These are phyloP conservation scores for Aspergillus bertholletiae DNA, from an alignment of 495 filamentous ascomycete genomes.

Conservation along the genomic window DNA sequence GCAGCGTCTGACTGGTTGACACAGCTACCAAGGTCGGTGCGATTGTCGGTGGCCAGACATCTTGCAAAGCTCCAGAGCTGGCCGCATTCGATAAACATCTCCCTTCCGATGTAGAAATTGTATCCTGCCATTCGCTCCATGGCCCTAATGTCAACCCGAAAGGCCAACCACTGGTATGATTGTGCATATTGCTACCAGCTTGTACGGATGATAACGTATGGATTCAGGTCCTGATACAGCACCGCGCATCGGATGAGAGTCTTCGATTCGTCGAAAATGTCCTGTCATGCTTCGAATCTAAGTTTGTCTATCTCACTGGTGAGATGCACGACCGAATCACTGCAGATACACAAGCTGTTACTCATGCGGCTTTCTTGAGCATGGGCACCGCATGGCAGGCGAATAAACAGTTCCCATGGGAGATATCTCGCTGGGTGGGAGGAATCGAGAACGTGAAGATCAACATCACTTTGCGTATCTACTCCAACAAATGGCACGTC, in stretches of 20 bases:
- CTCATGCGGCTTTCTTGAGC: conserved; percentile 91
- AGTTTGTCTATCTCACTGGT: conserved; percentile 80
- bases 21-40: conserved; percentile 88
- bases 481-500: conserved; percentile 98
- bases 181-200: neutral
- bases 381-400: conserved; percentile 98
- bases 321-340: conserved; percentile 93
- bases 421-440: conserved; percentile 84
- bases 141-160: conserved; percentile 84
- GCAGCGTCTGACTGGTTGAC: conserved; percentile 27
- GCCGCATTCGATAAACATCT: conserved; percentile 87
- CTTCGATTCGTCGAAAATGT: conserved; percentile 75
- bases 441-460: conserved; percentile 99
- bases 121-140: conserved; percentile 96
- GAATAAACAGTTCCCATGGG: conserved; percentile 93
- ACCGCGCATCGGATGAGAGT: conserved; percentile 75
- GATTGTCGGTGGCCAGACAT: conserved; percentile 96
- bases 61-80: conserved; percentile 96
- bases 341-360: conserved; percentile 96
- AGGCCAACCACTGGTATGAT: conserved; percentile 76
- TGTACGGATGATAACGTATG: conserved; percentile 10
- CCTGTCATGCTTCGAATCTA: conserved; percentile 75
- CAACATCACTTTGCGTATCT: conserved; percentile 94
- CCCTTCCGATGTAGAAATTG: conserved; percentile 83
- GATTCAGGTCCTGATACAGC: conserved; percentile 78